Evolutionary conservation across 148 eudicot genomes (phyloP).

Genomic region (Cornus kousa): DNA sequence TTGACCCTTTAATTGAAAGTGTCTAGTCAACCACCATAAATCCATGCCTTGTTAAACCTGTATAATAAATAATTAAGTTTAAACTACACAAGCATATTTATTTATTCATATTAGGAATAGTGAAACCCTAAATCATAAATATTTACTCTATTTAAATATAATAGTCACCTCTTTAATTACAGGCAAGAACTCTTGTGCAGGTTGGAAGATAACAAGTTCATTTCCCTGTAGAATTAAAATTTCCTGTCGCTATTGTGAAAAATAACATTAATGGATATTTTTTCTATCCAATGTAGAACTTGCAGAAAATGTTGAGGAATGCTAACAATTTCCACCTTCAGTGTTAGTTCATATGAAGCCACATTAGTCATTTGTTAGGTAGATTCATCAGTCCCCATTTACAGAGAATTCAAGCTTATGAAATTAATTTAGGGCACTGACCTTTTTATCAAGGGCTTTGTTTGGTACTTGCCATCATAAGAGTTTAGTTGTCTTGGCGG

Average conservation of each 20-base stretch:
- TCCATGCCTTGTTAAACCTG: too few species aligned
- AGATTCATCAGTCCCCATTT: neutral
- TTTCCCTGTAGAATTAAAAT: conserved; percentile 50
- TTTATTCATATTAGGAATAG: too few species aligned
- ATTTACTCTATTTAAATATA: too few species aligned
- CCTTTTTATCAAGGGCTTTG: conserved; percentile 45
- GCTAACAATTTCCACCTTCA: neutral
- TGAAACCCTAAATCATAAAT: too few species aligned
- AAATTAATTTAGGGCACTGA: conserved; percentile 9
- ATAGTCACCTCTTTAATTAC: conserved; percentile 55
- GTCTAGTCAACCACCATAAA: too few species aligned
- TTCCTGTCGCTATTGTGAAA: neutral
- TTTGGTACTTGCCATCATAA: conserved; percentile 42
- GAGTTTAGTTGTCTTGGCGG: conserved; percentile 44
- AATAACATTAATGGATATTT: neutral
- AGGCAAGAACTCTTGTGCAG: conserved; percentile 83
- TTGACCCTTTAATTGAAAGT: too few species aligned
- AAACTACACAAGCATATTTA: too few species aligned
- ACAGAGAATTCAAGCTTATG: neutral
- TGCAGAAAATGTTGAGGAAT: too few species aligned
- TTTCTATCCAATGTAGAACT: neutral
- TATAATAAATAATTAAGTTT: too few species aligned
- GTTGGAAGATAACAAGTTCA: conserved; percentile 64
- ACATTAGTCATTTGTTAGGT: too few species aligned
- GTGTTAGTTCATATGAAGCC: neutral